A percentile compares a stretch with the other conserved stretches of the same genome.
phyloP scores from a whole-genome alignment of 2,329 filamentous ascomycete genomes.

The Colletotrichum sansevieriae region DNA sequence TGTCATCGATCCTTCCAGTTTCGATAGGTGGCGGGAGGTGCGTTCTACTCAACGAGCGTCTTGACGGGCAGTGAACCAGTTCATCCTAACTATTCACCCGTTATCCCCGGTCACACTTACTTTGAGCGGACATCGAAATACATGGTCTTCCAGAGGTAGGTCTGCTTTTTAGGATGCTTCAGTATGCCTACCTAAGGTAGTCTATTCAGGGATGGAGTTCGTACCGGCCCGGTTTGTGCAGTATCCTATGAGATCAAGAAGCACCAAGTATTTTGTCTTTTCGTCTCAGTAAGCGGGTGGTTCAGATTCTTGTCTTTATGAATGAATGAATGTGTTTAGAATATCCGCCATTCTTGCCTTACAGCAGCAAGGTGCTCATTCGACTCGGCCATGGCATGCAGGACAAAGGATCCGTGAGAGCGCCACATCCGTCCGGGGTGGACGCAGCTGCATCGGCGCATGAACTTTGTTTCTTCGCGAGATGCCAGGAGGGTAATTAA shows the following conservation, averaged over 20 bases:
- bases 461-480: slow-evolving; percentile 11
- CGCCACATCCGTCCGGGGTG: neutral
- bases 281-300: too few species aligned
- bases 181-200: too few species aligned
- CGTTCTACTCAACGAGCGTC: neutral
- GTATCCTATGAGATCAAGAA: too few species aligned
- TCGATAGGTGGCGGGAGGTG: neutral
- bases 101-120: too few species aligned
- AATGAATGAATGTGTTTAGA: neutral
- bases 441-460: neutral
- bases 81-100: too few species aligned
- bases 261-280: too few species aligned
- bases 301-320: neutral
- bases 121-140: too few species aligned
- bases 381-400: neutral
- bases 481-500: neutral
- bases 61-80: neutral
- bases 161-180: too few species aligned
- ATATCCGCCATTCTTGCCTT: neutral
- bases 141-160: too few species aligned
- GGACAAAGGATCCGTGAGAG: neutral
- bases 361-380: neutral
- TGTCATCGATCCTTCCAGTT: neutral
- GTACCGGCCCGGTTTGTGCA: too few species aligned
- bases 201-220: too few species aligned